phyloP scores from a whole-genome alignment of 352 stramenopile genomes.

The Phytophthora citricola region DNA sequence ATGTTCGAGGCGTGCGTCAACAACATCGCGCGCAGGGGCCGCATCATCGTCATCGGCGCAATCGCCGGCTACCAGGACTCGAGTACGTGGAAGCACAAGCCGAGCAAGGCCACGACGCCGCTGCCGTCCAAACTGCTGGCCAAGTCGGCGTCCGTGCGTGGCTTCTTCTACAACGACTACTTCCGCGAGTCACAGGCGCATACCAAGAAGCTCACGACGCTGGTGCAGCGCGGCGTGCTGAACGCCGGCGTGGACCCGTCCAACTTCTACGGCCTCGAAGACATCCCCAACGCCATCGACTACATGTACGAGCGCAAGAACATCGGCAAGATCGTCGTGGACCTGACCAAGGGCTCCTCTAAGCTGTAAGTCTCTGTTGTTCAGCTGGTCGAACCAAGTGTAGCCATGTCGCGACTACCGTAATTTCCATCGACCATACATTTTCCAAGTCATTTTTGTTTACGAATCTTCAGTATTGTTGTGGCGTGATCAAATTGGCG shows the following conservation, averaged over 20 bases:
- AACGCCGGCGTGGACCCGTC: slow-evolving; percentile 54
- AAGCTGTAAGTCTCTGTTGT: slow-evolving; percentile 29
- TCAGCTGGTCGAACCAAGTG: slow-evolving; percentile 7
- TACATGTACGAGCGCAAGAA: slow-evolving; percentile 83
- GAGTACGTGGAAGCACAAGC: slow-evolving; percentile 43
- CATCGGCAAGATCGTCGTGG: slow-evolving; percentile 85
- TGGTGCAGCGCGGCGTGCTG: slow-evolving; percentile 62
- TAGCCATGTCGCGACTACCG: slow-evolving; percentile 21
- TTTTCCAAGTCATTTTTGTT: slow-evolving; percentile 17
- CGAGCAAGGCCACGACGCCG: slow-evolving; percentile 33
- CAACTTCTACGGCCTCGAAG: slow-evolving; percentile 65
- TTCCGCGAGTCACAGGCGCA: slow-evolving; percentile 46
- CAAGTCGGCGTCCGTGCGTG: slow-evolving; percentile 51
- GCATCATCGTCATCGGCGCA: slow-evolving; percentile 65
- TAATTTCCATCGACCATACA: slow-evolving; percentile 3
- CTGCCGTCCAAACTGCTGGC: slow-evolving; percentile 42
- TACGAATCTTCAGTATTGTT: slow-evolving; percentile 32
- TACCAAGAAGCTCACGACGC: slow-evolving; percentile 48
- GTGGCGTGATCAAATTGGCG: slow-evolving; percentile 49
- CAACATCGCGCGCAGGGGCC: slow-evolving; percentile 64
- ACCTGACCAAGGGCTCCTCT: slow-evolving; percentile 47
- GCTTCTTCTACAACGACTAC: slow-evolving; percentile 60
- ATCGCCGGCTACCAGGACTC: slow-evolving; percentile 62
- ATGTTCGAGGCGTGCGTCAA: slow-evolving; percentile 56
- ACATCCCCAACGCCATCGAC: slow-evolving; percentile 67